phyloP scores from a whole-genome alignment of 495 filamentous ascomycete genomes.

The Cercophora newfieldiana region DNA sequence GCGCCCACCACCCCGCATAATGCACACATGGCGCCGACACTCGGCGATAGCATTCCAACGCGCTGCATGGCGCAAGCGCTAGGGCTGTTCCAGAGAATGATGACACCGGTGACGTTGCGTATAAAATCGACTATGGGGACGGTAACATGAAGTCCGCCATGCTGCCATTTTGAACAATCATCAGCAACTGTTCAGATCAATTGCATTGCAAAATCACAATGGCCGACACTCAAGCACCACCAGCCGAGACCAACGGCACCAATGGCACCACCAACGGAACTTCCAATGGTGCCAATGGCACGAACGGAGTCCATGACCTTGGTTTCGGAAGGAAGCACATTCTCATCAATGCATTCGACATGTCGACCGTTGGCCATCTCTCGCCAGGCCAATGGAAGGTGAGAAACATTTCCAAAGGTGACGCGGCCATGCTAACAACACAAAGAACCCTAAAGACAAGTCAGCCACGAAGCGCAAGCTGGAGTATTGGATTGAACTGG shows the following conservation, averaged over 20 bases:
- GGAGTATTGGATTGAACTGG: slow-evolving; percentile 61
- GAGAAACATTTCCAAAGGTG: neutral
- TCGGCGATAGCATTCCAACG: neutral
- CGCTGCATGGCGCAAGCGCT: neutral
- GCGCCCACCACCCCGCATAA: slow-evolving; percentile 7
- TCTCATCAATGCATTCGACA: slow-evolving; percentile 49
- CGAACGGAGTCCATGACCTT: slow-evolving; percentile 3
- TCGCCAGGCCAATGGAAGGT: slow-evolving; percentile 54
- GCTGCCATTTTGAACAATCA: neutral
- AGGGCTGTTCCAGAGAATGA: neutral
- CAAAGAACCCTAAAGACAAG: slow-evolving; percentile 56
- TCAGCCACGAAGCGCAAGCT: slow-evolving; percentile 57
- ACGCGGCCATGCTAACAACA: slow-evolving; percentile 14
- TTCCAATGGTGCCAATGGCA: slow-evolving; percentile 3
- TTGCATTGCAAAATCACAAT: neutral
- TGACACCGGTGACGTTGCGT: neutral
- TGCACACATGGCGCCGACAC: slow-evolving; percentile 8
- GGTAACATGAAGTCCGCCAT: neutral
- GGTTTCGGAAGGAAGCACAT: slow-evolving; percentile 40
- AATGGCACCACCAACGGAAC: neutral
- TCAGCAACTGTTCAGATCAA: neutral
- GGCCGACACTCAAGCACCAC: neutral
- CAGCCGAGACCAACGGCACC: neutral
- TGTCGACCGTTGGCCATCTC: slow-evolving; percentile 44
- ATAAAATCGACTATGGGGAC: neutral